A percentile compares a stretch with the other conserved stretches of the same genome.
phyloP scores from a whole-genome alignment of 345 rosid species.

The Eucalyptus viminalis region DNA sequence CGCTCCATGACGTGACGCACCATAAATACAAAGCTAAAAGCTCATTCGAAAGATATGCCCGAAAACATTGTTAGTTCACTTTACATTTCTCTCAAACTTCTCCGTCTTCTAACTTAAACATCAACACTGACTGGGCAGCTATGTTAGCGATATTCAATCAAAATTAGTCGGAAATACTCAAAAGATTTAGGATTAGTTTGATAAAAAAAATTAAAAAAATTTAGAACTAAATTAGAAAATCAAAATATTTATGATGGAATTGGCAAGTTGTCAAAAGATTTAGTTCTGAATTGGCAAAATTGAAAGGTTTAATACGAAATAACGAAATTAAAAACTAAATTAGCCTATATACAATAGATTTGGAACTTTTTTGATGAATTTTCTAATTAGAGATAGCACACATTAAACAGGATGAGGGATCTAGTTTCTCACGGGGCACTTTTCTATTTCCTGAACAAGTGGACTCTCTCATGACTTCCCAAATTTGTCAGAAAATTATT shows the following conservation, averaged over 20 bases:
- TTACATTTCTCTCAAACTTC: background rate
- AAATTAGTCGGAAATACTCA: fast-evolving
- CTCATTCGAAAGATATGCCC: background rate
- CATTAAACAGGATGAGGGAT: too few species aligned
- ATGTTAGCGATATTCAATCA: fast-evolving
- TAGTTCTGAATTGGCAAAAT: fast-evolving
- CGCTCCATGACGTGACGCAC: background rate
- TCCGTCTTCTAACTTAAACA: background rate
- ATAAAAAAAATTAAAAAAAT: too few species aligned
- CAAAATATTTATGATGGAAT: too few species aligned
- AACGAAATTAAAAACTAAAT: too few species aligned
- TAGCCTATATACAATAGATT: too few species aligned
- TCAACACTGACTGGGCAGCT: fast-evolving
- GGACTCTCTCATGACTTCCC: too few species aligned
- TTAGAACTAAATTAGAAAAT: too few species aligned
- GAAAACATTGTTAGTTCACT: background rate
- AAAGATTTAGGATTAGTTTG: too few species aligned
- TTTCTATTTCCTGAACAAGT: too few species aligned
- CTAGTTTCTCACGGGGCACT: fast-evolving
- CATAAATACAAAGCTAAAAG: background rate
- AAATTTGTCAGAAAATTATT: too few species aligned
- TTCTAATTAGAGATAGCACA: too few species aligned
- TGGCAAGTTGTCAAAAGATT: too few species aligned
- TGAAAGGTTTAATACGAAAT: fast-evolving
- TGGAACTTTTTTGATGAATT: fast-evolving